Conservation (phyloP, 2,329 filamentous ascomycete genomes). For the Ascosphaera pollenicola region DNA sequence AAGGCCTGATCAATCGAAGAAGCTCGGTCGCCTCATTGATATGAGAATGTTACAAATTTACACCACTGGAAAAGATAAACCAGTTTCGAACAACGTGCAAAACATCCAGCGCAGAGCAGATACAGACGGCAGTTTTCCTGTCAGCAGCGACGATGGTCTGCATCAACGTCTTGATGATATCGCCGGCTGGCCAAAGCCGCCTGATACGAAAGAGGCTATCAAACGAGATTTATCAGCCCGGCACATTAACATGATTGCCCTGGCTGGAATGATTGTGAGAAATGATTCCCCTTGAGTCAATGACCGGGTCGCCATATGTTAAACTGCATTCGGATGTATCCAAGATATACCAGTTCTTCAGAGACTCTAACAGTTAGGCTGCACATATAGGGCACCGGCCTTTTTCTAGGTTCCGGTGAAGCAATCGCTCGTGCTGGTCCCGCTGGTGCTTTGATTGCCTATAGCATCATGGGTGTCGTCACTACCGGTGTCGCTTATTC, state of each 20-base stretch:
- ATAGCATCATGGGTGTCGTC: conserved; percentile 26
- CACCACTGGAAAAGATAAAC: not conserved
- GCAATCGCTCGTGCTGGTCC: conserved; percentile 32
- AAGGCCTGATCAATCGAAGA: not conserved
- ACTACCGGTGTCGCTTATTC: conserved; percentile 27
- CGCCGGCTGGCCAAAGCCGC: not conserved
- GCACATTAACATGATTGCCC: conserved; percentile 22
- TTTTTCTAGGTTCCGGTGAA: conserved; percentile 32
- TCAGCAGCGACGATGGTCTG: not conserved
- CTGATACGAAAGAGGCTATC: conserved; percentile 6
- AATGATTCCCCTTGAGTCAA: not conserved
- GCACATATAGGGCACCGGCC: conserved; percentile 21
- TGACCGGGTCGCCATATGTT: too few relatives aligned
- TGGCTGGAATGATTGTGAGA: conserved; percentile 6
- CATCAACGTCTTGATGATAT: not conserved
- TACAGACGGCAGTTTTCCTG: not conserved
- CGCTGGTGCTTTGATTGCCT: conserved; percentile 29
- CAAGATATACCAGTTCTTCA: too few relatives aligned
- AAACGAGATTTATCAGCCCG: conserved; percentile 21
- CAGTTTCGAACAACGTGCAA: not conserved
- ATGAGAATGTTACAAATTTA: not conserved
- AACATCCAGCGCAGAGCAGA: not conserved
- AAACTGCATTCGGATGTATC: too few relatives aligned
- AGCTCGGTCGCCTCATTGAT: not conserved
- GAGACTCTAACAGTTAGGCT: too few relatives aligned